Base-by-base conservation (phyloP, 371 early-diverging fungal species). In the Mortierella sp. region DNA sequence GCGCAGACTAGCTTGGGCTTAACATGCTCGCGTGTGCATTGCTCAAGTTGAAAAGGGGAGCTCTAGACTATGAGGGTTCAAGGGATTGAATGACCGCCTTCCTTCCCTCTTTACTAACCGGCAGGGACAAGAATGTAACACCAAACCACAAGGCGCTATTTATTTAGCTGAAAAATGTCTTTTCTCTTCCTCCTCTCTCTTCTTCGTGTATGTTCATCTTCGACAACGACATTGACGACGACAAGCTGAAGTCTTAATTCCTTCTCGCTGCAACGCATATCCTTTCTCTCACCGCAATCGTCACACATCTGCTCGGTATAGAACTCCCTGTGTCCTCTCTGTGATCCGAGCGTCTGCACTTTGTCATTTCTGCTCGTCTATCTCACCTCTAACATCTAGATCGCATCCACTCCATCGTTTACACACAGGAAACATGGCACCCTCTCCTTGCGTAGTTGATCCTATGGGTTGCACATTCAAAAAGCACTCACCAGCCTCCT, bases 401-500 rank as follows among this genome's bases (percentile, higher is more conserved):
- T 35, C 35, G 35, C 52, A 49, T 51, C 28, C 40, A 35, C 35
- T 55, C 20, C 54, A 35, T 51, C 32, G 30, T 5, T 12, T 3
- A 35, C 26, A 62, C 20, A 57, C 12, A 28, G 18, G 28, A 16
- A 16, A 67, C 63, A 80, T 75, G 71, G 68, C 71, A 28, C 72
- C 68, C 11, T 62, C 61, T 4, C 45, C 35, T 8, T 71, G 61
- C 37, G 35, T 52, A 26, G 62, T 71, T 0, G 80, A 80, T 51
- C 80, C 80, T n/a, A 66, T 80, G 80, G 72, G 75, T 26, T 69
- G 72, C 55, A 72, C 75, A 14, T 65, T 30, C 62, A 64, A 67
- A 51, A 43, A n/a, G 28, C 70, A 8, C 6, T 35, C 35, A 35
- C 35, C 35, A 5, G 6, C 39, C 18, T 16, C 52, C 0, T 6